Conservation (phyloP, 106 monocot genomes). For the Posidonia australis region DNA sequence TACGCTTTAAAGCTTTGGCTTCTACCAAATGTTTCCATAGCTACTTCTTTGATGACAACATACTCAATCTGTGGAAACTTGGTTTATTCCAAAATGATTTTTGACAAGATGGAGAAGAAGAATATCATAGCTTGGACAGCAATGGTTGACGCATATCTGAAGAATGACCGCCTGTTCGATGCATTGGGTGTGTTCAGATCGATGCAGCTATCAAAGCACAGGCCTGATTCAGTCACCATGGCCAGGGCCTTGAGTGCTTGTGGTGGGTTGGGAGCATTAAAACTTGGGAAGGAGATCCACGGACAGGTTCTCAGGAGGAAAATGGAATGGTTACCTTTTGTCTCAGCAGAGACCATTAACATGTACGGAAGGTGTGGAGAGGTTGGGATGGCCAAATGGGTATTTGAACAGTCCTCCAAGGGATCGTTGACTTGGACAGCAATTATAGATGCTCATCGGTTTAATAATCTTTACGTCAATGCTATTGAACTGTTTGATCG, state of each 20-base stretch:
- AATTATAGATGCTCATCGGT: constrained; percentile 16
- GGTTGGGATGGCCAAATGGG: constrained; percentile 3
- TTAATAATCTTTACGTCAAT: constrained; percentile 7
- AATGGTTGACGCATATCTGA: constrained; percentile 62
- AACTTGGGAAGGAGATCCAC: constrained; percentile 75
- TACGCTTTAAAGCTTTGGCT: constrained; percentile 58
- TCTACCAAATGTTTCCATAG: constrained; percentile 54
- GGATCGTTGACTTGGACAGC: constrained; percentile 28
- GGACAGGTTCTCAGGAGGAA: constrained; percentile 28
- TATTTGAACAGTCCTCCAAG: constrained; percentile 14
- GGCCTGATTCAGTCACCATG: constrained; percentile 53
- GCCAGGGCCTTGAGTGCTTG: constrained; percentile 39
- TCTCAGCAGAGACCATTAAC: constrained; percentile 15
- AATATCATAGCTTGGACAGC: constrained; percentile 85
- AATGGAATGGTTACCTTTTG: constrained; percentile 14
- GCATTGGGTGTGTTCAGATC: constrained; percentile 50
- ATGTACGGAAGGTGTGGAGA: constrained; percentile 17
- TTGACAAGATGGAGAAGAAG: constrained; percentile 44
- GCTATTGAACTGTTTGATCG: constrained; percentile 12
- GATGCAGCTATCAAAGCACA: constrained; percentile 34
- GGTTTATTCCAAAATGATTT: constrained; percentile 47
- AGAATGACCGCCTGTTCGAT: constrained; percentile 27
- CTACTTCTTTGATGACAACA: constrained; percentile 69
- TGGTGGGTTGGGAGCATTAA: constrained; percentile 31
- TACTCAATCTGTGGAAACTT: constrained; percentile 49